Conservation (phyloP, 1,284 basidiomycete genomes). For the Ganoderma multipileum region DNA sequence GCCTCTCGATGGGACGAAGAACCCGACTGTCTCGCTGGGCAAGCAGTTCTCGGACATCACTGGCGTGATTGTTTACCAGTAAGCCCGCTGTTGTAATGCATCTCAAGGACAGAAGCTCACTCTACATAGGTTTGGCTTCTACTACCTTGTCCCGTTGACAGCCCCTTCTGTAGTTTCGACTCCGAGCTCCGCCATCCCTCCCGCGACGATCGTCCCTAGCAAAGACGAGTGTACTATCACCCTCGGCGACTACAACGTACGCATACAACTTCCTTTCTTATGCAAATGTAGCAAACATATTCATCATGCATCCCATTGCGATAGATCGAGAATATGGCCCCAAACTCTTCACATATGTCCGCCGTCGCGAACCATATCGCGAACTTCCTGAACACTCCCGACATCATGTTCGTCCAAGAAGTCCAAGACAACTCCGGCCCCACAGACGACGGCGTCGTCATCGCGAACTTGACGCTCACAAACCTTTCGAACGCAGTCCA, state of each 20-base stretch:
- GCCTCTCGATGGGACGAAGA: conserved; percentile 61
- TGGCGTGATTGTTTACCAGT: conserved; percentile 61
- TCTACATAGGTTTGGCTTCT: conserved; percentile 51
- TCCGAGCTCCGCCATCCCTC: conserved; percentile 45
- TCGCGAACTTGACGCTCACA: conserved; percentile 58
- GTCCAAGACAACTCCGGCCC: conserved; percentile 68
- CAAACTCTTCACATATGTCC: conserved; percentile 52
- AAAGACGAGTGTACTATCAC: conserved; percentile 44
- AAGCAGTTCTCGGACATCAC: conserved; percentile 57
- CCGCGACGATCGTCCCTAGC: conserved; percentile 52
- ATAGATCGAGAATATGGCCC: conserved; percentile 63
- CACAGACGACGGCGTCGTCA: conserved; percentile 59
- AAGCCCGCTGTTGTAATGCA: background rate
- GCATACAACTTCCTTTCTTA: conserved; percentile 1
- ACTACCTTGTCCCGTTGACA: conserved; percentile 60
- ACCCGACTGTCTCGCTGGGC: conserved; percentile 59
- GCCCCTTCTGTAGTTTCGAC: conserved; percentile 54
- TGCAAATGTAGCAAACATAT: too few species aligned
- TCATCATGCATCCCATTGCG: background rate
- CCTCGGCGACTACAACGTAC: conserved; percentile 66
- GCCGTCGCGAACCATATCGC: conserved; percentile 60
- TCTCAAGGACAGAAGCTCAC: background rate
- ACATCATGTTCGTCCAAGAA: conserved; percentile 69
- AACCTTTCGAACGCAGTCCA: conserved; percentile 58
- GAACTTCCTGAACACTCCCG: conserved; percentile 55